phyloP scores from a whole-genome alignment of 495 filamentous ascomycete species.

The Margaritispora aquatica region DNA sequence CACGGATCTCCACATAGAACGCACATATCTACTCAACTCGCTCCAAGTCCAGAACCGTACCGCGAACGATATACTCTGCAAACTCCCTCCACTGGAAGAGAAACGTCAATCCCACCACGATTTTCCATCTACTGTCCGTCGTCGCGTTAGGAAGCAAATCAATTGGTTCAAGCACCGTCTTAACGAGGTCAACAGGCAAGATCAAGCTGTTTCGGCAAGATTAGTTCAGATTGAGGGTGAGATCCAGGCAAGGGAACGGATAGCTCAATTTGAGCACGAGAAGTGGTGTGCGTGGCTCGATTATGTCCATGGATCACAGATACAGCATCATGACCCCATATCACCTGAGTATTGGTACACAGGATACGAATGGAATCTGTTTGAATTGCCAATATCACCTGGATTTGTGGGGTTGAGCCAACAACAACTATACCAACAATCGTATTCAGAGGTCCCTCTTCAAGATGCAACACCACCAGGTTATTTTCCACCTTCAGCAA shows the following conservation, averaged over 20 bases:
- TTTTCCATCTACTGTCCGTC: conserved; percentile 16
- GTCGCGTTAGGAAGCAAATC: conserved; percentile 21
- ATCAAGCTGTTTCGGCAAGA: conserved; percentile 31
- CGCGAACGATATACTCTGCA: conserved; percentile 27
- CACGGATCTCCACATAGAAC: conserved; percentile 32
- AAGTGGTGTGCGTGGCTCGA: neutral
- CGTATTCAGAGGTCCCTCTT: too few relatives aligned
- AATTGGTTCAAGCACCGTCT: conserved; percentile 27
- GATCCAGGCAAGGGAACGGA: conserved; percentile 32
- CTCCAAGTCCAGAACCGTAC: conserved; percentile 31
- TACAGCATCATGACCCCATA: neutral
- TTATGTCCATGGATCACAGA: neutral
- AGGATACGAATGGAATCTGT: neutral
- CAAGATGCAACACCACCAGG: too few relatives aligned
- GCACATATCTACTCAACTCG: conserved; percentile 30
- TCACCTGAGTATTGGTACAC: neutral
- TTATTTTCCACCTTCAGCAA: too few relatives aligned
- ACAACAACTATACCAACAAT: neutral
- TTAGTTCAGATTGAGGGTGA: conserved; percentile 39
- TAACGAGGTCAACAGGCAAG: conserved; percentile 31
- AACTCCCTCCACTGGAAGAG: conserved; percentile 17
- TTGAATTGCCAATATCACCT: neutral
- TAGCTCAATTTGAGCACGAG: conserved; percentile 26
- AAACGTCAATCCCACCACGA: neutral
- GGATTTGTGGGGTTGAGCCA: neutral